A percentile compares a stretch with the other conserved stretches of the same genome.
Evolutionary conservation across 768 basidiomycete genomes (phyloP).

Genomic region (Serendipita indica): DNA sequence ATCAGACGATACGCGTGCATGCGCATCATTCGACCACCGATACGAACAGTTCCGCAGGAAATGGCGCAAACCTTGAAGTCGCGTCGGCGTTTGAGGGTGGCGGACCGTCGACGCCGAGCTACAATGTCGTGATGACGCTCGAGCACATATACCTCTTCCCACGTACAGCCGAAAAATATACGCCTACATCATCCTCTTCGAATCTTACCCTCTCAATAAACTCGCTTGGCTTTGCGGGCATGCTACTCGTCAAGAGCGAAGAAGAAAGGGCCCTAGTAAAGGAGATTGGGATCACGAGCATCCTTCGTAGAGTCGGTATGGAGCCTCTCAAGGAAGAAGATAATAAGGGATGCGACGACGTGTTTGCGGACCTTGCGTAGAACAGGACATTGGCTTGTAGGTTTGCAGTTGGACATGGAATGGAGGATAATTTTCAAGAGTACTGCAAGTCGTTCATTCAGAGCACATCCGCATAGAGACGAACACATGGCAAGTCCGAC

Average conservation of each 20-base stretch:
- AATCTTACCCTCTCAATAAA: conserved; percentile 44
- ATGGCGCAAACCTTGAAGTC: too few species aligned
- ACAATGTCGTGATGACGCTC: conserved; percentile 68
- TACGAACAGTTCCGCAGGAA: too few species aligned
- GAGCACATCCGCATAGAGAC: too few species aligned
- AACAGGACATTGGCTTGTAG: not conserved
- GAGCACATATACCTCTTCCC: conserved; percentile 82
- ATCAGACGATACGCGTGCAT: conserved; percentile 20
- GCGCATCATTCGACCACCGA: not conserved
- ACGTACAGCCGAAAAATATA: conserved; percentile 49
- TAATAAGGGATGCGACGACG: conserved; percentile 8
- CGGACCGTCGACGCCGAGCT: conserved; percentile 52
- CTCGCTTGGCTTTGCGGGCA: conserved; percentile 78
- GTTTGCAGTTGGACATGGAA: too few species aligned
- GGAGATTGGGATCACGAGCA: conserved; percentile 43
- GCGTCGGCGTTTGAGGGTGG: too few species aligned
- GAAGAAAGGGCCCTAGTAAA: conserved; percentile 57
- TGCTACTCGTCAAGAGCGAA: conserved; percentile 75
- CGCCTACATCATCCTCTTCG: conserved; percentile 20
- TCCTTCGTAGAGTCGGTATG: conserved; percentile 49
- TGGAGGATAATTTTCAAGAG: too few species aligned
- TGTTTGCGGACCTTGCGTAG: not conserved
- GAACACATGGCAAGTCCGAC: too few species aligned
- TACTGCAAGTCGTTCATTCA: too few species aligned
- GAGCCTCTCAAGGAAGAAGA: conserved; percentile 23